Evolutionary conservation across 176 grass and related monocot genomes (phyloP).

Genomic region (Otatea glauca): DNA sequence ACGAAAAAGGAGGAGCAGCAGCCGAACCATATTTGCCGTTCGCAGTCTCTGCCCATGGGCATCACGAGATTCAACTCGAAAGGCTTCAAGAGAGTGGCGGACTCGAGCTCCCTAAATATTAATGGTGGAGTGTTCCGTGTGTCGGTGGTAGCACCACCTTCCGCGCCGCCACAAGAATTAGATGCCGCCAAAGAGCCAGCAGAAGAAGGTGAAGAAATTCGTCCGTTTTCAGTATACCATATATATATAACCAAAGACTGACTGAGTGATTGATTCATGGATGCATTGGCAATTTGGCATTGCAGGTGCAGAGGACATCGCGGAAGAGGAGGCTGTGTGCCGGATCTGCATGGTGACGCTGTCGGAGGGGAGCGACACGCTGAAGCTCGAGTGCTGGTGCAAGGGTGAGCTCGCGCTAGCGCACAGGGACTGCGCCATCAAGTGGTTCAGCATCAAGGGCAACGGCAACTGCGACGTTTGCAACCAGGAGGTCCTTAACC

Average conservation of each 20-base stretch:
- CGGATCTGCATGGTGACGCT: conserved; percentile 70
- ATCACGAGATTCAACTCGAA: conserved; percentile 12
- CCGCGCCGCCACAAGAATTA: not conserved
- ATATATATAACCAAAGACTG: not conserved
- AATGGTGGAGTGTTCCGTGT: conserved; percentile 9
- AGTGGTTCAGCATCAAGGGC: conserved; percentile 80
- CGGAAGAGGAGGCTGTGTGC: conserved; percentile 67
- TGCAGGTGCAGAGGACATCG: conserved; percentile 32
- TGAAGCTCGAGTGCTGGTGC: conserved; percentile 79
- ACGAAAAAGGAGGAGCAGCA: not conserved
- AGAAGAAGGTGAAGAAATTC: not conserved
- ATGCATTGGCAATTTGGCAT: no score
- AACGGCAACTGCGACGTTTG: conserved; percentile 76
- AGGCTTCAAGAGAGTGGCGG: conserved; percentile 24
- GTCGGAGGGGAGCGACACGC: conserved; percentile 38
- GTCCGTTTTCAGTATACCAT: no score
- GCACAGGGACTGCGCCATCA: conserved; percentile 64
- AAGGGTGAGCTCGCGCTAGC: conserved; percentile 73
- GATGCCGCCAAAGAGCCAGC: not conserved
- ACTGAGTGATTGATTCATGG: not conserved
- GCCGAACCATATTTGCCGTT: conserved; percentile 27
- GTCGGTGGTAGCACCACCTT: not conserved
- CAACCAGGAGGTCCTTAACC: conserved; percentile 63
- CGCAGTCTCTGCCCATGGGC: conserved; percentile 48
- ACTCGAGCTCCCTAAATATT: conserved; percentile 36